phyloP scores from a whole-genome alignment of 2,329 filamentous ascomycete species.

The Nothophoma quercina region DNA sequence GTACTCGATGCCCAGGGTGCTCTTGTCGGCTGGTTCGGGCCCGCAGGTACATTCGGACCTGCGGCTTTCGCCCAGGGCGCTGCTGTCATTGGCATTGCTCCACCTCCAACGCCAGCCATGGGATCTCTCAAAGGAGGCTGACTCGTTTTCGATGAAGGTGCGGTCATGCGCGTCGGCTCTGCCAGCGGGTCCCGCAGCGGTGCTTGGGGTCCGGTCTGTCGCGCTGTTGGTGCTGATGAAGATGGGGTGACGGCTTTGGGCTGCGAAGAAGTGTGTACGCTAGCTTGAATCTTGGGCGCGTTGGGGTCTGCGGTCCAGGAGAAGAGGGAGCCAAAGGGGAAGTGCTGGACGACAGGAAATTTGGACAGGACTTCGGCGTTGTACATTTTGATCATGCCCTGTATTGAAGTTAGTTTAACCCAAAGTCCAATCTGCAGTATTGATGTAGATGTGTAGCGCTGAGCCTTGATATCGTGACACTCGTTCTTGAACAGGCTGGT shows the following conservation, averaged over 20 bases:
- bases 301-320: conserved; percentile 56
- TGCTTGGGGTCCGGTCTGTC: conserved; percentile 26
- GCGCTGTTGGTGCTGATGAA: conserved; percentile 26
- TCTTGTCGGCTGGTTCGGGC: conserved; percentile 43
- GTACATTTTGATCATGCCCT: conserved; percentile 99
- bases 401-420: conserved; percentile 6
- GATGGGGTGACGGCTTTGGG: conserved; percentile 36
- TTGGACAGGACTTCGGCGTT: conserved; percentile 95
- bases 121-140: conserved; percentile 9
- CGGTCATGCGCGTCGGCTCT: conserved; percentile 15
- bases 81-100: conserved; percentile 10
- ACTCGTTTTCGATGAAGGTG: neutral
- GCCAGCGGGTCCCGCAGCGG: conserved; percentile 37
- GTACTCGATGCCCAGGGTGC: conserved; percentile 41
- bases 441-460: too few relatives aligned
- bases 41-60: conserved; percentile 27
- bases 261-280: conserved; percentile 47
- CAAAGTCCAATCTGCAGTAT: too few relatives aligned
- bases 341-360: conserved; percentile 98
- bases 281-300: conserved; percentile 43
- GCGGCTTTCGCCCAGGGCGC: conserved; percentile 17
- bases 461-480: too few relatives aligned
- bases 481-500: too few relatives aligned
- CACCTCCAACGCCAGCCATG: neutral
- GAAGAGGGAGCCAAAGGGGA: conserved; percentile 60